These are phyloP conservation scores for Sinapis alba DNA, from an alignment of 441 rosid genomes.

Conservation along the genomic window DNA sequence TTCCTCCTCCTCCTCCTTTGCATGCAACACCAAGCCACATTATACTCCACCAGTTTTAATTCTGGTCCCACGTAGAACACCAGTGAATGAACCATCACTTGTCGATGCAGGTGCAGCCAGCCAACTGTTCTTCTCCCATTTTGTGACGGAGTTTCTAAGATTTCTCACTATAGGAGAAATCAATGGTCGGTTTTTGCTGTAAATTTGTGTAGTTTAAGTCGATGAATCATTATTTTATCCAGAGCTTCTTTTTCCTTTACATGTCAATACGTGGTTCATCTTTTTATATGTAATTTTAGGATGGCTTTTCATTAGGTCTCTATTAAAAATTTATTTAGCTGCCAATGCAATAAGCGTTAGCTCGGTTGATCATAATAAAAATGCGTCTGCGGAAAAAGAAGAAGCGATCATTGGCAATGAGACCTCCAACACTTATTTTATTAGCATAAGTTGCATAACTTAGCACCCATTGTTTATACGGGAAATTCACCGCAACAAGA, in stretches of 20 bases:
- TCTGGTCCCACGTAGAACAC: constrained; percentile 1
- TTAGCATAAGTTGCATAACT: too few relatives aligned
- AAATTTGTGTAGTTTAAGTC: too few relatives aligned
- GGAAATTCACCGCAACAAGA: too few relatives aligned
- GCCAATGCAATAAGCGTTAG: neutral
- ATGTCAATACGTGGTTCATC: neutral
- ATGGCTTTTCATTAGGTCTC: neutral
- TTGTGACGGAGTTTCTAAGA: neutral
- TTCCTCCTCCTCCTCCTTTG: constrained; percentile 25
- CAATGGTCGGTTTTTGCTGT: too few relatives aligned
- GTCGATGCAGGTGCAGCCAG: constrained; percentile 8
- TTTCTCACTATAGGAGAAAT: neutral
- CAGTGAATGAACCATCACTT: constrained; percentile 10
- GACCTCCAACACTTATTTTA: too few relatives aligned
- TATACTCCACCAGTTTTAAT: constrained; percentile 20
- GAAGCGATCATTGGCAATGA: too few relatives aligned
- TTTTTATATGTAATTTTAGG: neutral
- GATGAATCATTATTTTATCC: too few relatives aligned
- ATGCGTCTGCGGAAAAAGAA: too few relatives aligned
- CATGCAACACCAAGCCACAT: constrained; percentile 35
- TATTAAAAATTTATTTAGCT: neutral
- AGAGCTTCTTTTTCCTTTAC: too few relatives aligned
- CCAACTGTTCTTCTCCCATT: neutral
- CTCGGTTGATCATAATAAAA: neutral
- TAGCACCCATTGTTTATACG: too few relatives aligned